Percentiles rank a stretch among this genome's conserved stretches.
These are phyloP conservation scores for Penicillium nucicola DNA, from an alignment of 495 filamentous ascomycete species.

Conservation along the genomic window DNA sequence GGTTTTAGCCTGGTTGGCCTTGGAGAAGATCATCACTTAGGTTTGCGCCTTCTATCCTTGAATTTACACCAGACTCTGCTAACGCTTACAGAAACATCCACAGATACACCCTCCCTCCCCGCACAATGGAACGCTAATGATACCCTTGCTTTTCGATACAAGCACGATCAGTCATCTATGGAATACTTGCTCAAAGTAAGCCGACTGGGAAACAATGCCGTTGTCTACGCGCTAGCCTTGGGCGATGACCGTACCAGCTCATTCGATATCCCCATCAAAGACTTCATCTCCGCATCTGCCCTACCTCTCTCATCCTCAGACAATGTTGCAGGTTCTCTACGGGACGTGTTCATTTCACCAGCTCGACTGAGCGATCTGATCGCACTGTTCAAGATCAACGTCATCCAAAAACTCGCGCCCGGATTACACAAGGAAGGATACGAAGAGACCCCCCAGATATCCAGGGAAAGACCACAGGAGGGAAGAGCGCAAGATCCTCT, in stretches of 20 bases:
- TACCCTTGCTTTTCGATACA: constrained; percentile 78
- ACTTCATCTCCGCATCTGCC: constrained; percentile 67
- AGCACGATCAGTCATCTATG: constrained; percentile 84
- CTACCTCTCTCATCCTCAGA: constrained; percentile 48
- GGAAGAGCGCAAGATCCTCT: constrained; percentile 46
- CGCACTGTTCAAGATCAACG: constrained; percentile 63
- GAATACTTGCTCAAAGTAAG: constrained; percentile 78
- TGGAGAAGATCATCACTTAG: constrained; percentile 69
- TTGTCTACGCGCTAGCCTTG: constrained; percentile 73
- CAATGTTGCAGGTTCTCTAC: constrained; percentile 46
- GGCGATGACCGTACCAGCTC: constrained; percentile 77
- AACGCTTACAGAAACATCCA: constrained; percentile 40
- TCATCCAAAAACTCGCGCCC: constrained; percentile 78
- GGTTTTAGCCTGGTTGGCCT: constrained; percentile 83
- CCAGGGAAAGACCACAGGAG: constrained; percentile 29
- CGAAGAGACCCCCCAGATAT: constrained; percentile 47
- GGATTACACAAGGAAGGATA: constrained; percentile 73
- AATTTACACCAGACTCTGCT: constrained; percentile 7
- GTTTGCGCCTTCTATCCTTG: constrained; percentile 32
- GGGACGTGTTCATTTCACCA: constrained; percentile 69
- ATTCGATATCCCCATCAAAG: constrained; percentile 70
- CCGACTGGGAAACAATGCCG: constrained; percentile 77
- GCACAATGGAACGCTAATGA: constrained; percentile 72
- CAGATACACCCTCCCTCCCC: constrained; percentile 60
- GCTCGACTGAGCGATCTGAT: constrained; percentile 67